Evolutionary conservation across 768 basidiomycete genomes (phyloP).

Genomic region (Rhodotorula taiwanensis): DNA sequence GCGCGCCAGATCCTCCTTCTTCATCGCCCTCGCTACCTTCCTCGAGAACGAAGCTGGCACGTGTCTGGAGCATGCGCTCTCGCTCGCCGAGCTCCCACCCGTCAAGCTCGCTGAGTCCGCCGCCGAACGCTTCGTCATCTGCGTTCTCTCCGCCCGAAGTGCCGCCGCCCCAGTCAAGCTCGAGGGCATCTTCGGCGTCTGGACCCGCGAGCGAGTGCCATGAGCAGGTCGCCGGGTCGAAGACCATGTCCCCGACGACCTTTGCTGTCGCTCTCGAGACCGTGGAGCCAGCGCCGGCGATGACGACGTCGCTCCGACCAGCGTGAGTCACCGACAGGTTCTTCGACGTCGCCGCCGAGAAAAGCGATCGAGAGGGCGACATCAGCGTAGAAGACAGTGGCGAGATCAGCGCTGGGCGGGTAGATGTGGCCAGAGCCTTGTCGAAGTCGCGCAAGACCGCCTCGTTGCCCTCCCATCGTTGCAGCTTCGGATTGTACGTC

Average conservation of each 20-base stretch:
- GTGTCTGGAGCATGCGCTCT: conserved; percentile 27
- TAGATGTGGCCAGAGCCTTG: conserved; percentile 65
- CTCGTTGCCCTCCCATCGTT: conserved; percentile 98
- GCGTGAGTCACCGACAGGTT: conserved; percentile 12
- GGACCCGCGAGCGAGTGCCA: conserved; percentile 79
- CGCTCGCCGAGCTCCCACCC: conserved; percentile 33
- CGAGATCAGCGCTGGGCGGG: conserved; percentile 90
- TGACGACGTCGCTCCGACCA: not conserved
- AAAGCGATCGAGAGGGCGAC: conserved; percentile 46
- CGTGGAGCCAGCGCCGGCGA: conserved; percentile 6
- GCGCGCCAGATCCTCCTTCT: not conserved
- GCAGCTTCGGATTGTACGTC: conserved; percentile 86
- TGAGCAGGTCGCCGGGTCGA: conserved; percentile 91
- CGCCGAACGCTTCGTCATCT: conserved; percentile 22
- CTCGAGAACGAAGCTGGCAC: conserved; percentile 33
- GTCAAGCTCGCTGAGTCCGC: conserved; percentile 7
- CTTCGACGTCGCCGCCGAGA: not conserved
- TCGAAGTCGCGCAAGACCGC: conserved; percentile 86
- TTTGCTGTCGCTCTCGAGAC: conserved; percentile 54
- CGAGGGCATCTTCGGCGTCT: conserved; percentile 68
- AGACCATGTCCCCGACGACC: conserved; percentile 96
- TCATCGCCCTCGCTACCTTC: conserved; percentile 20
- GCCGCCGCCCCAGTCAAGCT: conserved; percentile 19
- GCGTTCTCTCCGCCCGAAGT: conserved; percentile 5
- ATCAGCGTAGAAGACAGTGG: conserved; percentile 81